Conservation (phyloP, 169 alveolate genomes). For the Eimeria nieschulzi region DNA sequence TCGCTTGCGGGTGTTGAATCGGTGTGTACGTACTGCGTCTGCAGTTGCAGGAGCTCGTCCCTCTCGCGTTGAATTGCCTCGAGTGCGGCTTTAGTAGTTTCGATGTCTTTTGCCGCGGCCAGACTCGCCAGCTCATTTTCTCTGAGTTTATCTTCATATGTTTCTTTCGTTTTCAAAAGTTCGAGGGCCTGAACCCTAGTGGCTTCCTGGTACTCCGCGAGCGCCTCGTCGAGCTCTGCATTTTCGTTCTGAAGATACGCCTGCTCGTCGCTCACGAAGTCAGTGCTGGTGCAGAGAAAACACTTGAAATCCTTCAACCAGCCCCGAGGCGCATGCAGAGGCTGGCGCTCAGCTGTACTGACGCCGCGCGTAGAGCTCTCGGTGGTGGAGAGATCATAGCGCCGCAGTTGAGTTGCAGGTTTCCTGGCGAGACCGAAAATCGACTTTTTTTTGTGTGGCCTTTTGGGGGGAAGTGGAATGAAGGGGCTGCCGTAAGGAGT, state of each 20-base stretch:
- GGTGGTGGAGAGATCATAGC: neutral
- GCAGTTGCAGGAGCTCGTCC: neutral
- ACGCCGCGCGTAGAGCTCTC: neutral
- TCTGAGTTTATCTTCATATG: neutral
- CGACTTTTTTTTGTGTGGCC: slow-evolving; percentile 38
- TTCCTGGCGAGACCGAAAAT: slow-evolving; percentile 29
- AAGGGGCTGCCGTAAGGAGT: neutral
- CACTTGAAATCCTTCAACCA: slow-evolving; percentile 48
- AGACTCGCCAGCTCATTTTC: neutral
- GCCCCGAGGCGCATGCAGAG: neutral
- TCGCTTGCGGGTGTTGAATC: too few relatives aligned
- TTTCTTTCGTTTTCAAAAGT: neutral
- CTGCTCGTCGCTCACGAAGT: slow-evolving; percentile 48
- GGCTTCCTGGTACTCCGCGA: slow-evolving; percentile 18
- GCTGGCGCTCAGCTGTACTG: neutral
- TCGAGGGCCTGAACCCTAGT: neutral
- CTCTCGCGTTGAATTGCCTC: neutral
- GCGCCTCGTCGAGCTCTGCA: slow-evolving; percentile 46
- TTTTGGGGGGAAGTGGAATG: neutral
- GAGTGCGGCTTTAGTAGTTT: neutral
- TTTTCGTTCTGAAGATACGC: slow-evolving; percentile 32
- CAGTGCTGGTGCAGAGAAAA: slow-evolving; percentile 64
- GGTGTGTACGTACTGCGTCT: neutral
- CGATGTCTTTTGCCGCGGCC: neutral
- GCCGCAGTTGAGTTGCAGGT: neutral